These are phyloP conservation scores for Aspergillus pseudoviridinutans DNA, from an alignment of 2,329 filamentous ascomycete species.

Conservation along the genomic window DNA sequence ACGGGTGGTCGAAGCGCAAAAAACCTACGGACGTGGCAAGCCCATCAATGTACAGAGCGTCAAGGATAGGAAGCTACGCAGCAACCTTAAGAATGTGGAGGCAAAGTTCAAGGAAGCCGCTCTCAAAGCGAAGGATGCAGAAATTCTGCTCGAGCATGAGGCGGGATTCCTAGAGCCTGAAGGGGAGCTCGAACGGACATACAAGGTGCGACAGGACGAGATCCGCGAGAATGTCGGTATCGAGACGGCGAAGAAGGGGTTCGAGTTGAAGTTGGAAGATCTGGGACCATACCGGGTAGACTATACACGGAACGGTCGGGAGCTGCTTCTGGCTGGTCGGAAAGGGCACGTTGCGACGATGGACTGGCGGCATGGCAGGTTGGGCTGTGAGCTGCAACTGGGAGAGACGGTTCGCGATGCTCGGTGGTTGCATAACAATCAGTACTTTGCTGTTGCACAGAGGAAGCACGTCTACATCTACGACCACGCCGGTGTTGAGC, in stretches of 20 bases:
- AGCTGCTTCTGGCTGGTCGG: constrained; percentile 77
- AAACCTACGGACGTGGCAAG: constrained; percentile 78
- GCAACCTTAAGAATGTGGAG: constrained; percentile 75
- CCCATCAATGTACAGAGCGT: constrained; percentile 68
- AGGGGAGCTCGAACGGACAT: constrained; percentile 82
- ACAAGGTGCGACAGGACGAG: constrained; percentile 85
- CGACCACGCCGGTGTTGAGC: constrained; percentile 81
- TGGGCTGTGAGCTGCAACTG: constrained; percentile 87
- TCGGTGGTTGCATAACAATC: constrained; percentile 90
- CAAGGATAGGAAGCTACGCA: constrained; percentile 84
- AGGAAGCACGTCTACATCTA: constrained; percentile 98
- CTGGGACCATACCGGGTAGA: constrained; percentile 85
- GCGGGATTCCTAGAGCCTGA: constrained; percentile 85
- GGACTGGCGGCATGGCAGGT: constrained; percentile 90
- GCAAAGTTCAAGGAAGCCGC: constrained; percentile 76
- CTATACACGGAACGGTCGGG: constrained; percentile 83
- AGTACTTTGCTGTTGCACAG: constrained; percentile 88
- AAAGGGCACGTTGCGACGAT: constrained; percentile 96
- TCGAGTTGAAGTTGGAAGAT: constrained; percentile 78
- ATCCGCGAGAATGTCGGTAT: constrained; percentile 70
- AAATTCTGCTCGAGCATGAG: constrained; percentile 86
- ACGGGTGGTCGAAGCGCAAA: constrained; percentile 54
- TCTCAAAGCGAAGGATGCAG: constrained; percentile 85
- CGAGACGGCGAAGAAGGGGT: constrained; percentile 86
- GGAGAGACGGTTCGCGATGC: constrained; percentile 86